Conservation (phyloP, 352 stramenopile genomes). For the Phytophthora macrochlamydospora region DNA sequence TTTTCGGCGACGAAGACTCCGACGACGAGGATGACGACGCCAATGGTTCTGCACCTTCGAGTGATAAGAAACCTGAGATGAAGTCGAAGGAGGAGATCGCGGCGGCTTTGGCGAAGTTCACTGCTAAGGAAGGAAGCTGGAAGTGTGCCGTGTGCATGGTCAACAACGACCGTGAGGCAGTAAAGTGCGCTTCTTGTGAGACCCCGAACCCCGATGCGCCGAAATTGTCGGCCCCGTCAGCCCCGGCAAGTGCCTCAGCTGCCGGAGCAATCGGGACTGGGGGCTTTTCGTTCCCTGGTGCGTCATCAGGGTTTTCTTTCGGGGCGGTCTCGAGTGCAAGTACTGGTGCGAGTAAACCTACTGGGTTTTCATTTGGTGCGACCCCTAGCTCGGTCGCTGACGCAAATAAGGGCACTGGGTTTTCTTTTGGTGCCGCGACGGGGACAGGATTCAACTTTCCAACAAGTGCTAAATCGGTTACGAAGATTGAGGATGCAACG, state of each 20-base stretch:
- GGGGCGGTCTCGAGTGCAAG: constrained; percentile 10
- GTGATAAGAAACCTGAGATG: constrained; percentile 30
- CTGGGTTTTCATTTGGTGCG: constrained; percentile 34
- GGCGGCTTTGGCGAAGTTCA: constrained; percentile 54
- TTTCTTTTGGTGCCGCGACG: constrained; percentile 9
- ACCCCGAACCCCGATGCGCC: constrained; percentile 51
- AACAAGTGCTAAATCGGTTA: constrained; percentile 5
- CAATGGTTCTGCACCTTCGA: constrained; percentile 12
- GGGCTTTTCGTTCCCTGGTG: constrained; percentile 46
- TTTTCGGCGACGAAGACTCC: constrained; percentile 59
- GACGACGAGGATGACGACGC: constrained; percentile 49
- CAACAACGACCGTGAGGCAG: constrained; percentile 39
- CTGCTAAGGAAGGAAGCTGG: constrained; percentile 58
- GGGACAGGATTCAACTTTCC: constrained; percentile 26
- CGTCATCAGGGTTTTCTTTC: constrained; percentile 53
- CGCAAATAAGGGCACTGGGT: constrained; percentile 4
- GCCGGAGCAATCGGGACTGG: constrained; percentile 40
- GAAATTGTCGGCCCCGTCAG: constrained; percentile 27
- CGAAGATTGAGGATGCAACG: not conserved
- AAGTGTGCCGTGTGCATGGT: constrained; percentile 63
- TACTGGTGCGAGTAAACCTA: constrained; percentile 9
- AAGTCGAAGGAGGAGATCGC: constrained; percentile 63
- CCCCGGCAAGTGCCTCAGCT: constrained; percentile 21
- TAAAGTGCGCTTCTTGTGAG: constrained; percentile 56
- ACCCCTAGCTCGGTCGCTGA: not conserved